phyloP scores from a whole-genome alignment of 169 alveolate genomes.

The Fabrea salina region DNA sequence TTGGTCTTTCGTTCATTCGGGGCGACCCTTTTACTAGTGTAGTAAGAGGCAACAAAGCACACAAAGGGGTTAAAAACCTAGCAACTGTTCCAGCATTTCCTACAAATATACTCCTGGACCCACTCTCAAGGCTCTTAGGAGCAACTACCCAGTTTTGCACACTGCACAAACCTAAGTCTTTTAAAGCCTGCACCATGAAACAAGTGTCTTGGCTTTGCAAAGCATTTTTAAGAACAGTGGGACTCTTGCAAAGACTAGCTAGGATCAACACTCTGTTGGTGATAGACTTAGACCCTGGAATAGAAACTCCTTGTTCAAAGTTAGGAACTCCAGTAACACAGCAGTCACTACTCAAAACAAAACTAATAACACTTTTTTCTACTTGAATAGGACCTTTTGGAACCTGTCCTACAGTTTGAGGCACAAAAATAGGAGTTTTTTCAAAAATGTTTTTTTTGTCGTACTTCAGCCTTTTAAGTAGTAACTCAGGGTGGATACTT shows the following conservation, averaged over 20 bases:
- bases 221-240: slow-evolving; percentile 22
- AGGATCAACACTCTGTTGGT: slow-evolving; percentile 52
- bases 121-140: background rate
- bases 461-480: background rate
- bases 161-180: slow-evolving; percentile 27
- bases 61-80: slow-evolving; percentile 29
- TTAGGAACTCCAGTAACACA: background rate
- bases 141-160: background rate
- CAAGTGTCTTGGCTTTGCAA: slow-evolving; percentile 35
- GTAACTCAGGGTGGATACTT: background rate
- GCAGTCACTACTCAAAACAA: background rate
- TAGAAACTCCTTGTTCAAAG: background rate
- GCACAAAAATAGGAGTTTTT: background rate
- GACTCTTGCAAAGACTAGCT: slow-evolving; percentile 41
- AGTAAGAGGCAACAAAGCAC: background rate
- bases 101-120: slow-evolving; percentile 1
- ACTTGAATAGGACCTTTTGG: background rate
- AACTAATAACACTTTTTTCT: background rate
- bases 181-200: slow-evolving; percentile 30
- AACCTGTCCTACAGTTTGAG: background rate
- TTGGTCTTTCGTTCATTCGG: slow-evolving; percentile 40
- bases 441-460: slow-evolving; percentile 36
- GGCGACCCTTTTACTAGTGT: background rate
- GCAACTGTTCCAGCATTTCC: slow-evolving; percentile 57
- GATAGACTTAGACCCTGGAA: slow-evolving; percentile 55